Base-by-base conservation (phyloP, 2,329 filamentous ascomycete species). In the Geosmithia flava region DNA sequence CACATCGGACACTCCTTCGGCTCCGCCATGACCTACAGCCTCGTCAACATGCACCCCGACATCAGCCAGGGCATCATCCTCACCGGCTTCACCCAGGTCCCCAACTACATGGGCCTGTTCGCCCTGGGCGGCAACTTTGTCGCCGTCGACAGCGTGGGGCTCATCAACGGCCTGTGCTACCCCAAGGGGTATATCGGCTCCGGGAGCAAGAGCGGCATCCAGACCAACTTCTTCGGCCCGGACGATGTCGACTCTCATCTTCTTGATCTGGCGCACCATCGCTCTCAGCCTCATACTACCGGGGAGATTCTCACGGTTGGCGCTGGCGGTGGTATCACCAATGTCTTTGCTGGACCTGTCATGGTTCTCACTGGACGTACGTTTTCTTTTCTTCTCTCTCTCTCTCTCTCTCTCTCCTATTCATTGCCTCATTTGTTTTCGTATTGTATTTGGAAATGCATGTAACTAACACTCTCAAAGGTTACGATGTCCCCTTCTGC, bases 1-100 rank as follows among this genome's bases (percentile, higher is more conserved):
- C 80, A 84, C 57, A 68, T 81, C 16, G 81, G 80, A 13, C 80
- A 85, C 64, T 80, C 75, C 0, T 84, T 80, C 54, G 81, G 81
- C 30, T 79, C 78, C 0, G 62, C 71, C 6, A 74, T 78, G 54
- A 74, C 71, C 2, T 81, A 78, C 60, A 69, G 63, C 45, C 66
- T 84, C 19, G 71, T 74, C 7, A 68, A 68, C 44, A 58, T 65
- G 49, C 65, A 78, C 54, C 77, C 78, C 1, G 56, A 68, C 48
- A 63, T 76, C 49, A 77, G 73, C 39, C 72, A 83, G 51, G 77
- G 71, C 40, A 66, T 83, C 41, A 62, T 80, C 47, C 67, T 84
- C 7, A 82, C 79, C 1, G 80, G 80, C 1, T 84, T 77, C 62
- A 70, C 71, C 16, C 67, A 70, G 41, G 71, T 72, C 10, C 51